Evolutionary conservation across 495 filamentous ascomycete species (phyloP), one percentile per base, ranked within the genome.

Genomic region (Xylaria acuta): DNA sequence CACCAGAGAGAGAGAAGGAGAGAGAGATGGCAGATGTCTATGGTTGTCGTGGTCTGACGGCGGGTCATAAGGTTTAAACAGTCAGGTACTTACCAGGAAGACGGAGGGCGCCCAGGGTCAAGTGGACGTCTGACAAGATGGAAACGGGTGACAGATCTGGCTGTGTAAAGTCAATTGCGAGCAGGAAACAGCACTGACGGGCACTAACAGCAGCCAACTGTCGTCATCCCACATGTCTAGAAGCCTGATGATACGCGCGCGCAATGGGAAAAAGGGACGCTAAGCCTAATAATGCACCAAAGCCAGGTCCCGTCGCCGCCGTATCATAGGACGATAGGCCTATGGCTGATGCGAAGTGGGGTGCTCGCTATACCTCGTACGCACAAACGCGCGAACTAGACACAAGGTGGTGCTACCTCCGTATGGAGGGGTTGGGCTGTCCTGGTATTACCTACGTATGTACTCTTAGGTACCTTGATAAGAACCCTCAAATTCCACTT

Each of bases 211-310:
- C 73, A 79, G 80, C 81, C 80, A 84, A 84, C 83, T 38, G 78
- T 83, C 81, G 80, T 85, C 82, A 84, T 84, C 81, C 80, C 74
- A 82, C 82, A 82, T 78, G 47, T 73, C n/a, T 14, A 65, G 56
- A 27, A 64, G 68, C 40, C 64, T 67, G 64, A 67, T 67, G 45
- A 67, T 54, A 53, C 41, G 43, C 9, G 25, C 47, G 64, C 20
- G 32, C 43, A 51, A 12, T 45, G 43, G 32, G 38, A 16, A n/a
- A n/a, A 16, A 34, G 11, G 45, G n/a, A 41, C 64, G 45, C 64
- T 66, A 66, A 66, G 64, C 64, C 43, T 22, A 66, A 51, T 49
- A 22, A 22, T 67, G 47, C 47, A 2, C 18, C 30, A 41, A 12
- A 65, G 63, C n/a, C 20, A 43, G 27, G 16, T 18, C 43, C 30